Evolutionary conservation across 2,329 filamentous ascomycete genomes (phyloP).

Genomic region (Phyllosticta ampelicida): DNA sequence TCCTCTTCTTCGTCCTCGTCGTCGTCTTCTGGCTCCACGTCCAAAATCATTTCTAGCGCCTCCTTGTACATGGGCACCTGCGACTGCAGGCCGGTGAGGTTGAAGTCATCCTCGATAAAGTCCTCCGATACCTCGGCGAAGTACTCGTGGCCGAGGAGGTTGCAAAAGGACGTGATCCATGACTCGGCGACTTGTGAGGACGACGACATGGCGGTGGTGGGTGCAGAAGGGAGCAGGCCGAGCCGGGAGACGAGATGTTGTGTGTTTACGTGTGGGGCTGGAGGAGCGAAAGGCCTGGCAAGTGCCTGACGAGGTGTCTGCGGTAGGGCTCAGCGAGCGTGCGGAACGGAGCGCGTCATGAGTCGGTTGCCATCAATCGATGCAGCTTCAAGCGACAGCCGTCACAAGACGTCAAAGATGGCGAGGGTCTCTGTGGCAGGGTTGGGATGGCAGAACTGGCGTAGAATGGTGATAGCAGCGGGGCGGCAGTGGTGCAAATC

Average conservation of each 20-base stretch:
- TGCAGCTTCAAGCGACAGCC: not conserved
- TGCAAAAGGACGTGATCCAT: constrained; percentile 97
- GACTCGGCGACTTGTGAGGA: constrained; percentile 61
- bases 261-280: not conserved
- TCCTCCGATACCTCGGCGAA: constrained; percentile 98
- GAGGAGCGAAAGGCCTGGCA: constrained; percentile 4
- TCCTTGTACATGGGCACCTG: constrained; percentile 99
- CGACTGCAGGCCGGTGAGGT: constrained; percentile 85
- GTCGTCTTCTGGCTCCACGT: constrained; percentile 92
- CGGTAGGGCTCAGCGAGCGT: constrained; percentile 4
- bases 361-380: constrained; percentile 9
- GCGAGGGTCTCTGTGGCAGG: not conserved
- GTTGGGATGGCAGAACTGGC: constrained; percentile 3
- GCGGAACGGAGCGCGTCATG: constrained; percentile 6
- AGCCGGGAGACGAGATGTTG: not conserved
- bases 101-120: constrained; percentile 99
- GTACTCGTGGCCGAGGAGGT: constrained; percentile 91
- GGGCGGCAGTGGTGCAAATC: constrained; percentile 8
- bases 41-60: constrained; percentile 96
- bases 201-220: constrained; percentile 39
- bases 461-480: constrained; percentile 8
- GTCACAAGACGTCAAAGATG: not conserved
- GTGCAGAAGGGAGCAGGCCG: not conserved
- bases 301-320: constrained; percentile 7
- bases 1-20: constrained; percentile 73